A percentile compares a stretch with the other conserved stretches of the same genome.
Evolutionary conservation across 2,329 filamentous ascomycete genomes (phyloP).

Genomic region (Monilinia vaccinii-corymbosi): DNA sequence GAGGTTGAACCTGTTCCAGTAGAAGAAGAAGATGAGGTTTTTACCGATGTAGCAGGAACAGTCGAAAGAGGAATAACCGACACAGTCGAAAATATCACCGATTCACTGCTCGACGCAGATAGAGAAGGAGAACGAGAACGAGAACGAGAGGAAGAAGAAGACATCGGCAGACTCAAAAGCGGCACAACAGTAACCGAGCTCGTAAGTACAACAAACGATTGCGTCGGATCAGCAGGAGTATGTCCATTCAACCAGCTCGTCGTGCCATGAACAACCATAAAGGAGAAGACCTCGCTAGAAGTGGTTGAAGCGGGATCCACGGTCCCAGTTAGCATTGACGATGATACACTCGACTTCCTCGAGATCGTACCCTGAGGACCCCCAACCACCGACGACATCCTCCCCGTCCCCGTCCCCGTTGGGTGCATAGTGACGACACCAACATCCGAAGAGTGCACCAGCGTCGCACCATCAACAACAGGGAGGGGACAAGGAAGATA

Average conservation of each 20-base stretch:
- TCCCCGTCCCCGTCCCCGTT: too few relatives aligned
- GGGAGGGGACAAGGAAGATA: too few relatives aligned
- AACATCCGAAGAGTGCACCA: too few relatives aligned
- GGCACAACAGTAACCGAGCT: slow-evolving; percentile 22
- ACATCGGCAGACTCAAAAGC: neutral
- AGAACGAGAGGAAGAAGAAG: too few relatives aligned
- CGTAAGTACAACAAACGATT: slow-evolving; percentile 16
- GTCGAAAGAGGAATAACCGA: slow-evolving; percentile 19
- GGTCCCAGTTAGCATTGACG: neutral
- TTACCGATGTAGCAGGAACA: neutral
- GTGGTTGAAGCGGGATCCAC: neutral
- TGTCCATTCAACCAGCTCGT: slow-evolving; percentile 22
- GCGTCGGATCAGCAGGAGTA: slow-evolving; percentile 12
- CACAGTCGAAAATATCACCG: slow-evolving; percentile 8
- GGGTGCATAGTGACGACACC: too few relatives aligned
- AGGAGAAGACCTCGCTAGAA: neutral
- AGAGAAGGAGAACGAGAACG: neutral
- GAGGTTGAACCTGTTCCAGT: neutral
- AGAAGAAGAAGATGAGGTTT: slow-evolving; percentile 15
- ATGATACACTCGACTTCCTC: too few relatives aligned
- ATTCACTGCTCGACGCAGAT: neutral
- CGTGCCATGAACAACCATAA: slow-evolving; percentile 16
- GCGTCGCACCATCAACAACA: too few relatives aligned
- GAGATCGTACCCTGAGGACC: too few relatives aligned
- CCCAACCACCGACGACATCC: too few relatives aligned